These are phyloP conservation scores for Macrotyloma uniflorum DNA, from an alignment of 306 rosid species.

Conservation along the genomic window DNA sequence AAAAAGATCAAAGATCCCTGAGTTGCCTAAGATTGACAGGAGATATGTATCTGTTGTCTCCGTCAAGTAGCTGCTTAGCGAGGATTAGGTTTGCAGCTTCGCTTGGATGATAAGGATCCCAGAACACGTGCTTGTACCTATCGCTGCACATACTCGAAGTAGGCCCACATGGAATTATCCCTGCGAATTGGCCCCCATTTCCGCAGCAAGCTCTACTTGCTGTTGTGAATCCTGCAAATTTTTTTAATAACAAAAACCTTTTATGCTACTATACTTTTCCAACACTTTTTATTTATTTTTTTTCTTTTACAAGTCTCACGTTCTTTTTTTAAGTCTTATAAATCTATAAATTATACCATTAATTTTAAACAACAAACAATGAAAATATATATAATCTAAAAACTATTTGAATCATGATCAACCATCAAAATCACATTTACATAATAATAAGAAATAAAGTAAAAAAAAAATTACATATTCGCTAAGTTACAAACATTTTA, in stretches of 20 bases:
- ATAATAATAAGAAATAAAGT: too few relatives aligned
- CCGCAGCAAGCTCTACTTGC: constrained; percentile 88
- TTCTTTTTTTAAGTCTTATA: too few relatives aligned
- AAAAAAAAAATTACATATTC: too few relatives aligned
- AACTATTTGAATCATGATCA: too few relatives aligned
- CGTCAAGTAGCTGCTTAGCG: constrained; percentile 79
- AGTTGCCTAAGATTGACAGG: constrained; percentile 89
- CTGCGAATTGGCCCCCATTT: constrained; percentile 93
- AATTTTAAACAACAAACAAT: too few relatives aligned
- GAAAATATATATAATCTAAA: too few relatives aligned
- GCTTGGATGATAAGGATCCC: constrained; percentile 98
- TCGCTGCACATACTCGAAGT: constrained; percentile 76
- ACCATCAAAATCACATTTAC: too few relatives aligned
- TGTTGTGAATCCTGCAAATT: constrained; percentile 66
- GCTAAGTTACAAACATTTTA: too few relatives aligned
- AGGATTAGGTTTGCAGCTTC: constrained; percentile 84
- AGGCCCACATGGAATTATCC: constrained; percentile 93
- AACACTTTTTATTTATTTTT: too few relatives aligned
- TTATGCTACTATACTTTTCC: too few relatives aligned
- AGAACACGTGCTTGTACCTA: constrained; percentile 75
- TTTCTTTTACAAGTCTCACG: too few relatives aligned
- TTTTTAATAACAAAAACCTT: neutral
- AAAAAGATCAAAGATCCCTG: constrained; percentile 52
- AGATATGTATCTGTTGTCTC: constrained; percentile 65
- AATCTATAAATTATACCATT: too few relatives aligned